Evolutionary conservation across 495 filamentous ascomycete species (phyloP), one percentile per base, ranked within the genome.

Genomic region (Aspergillus coremiiformis): DNA sequence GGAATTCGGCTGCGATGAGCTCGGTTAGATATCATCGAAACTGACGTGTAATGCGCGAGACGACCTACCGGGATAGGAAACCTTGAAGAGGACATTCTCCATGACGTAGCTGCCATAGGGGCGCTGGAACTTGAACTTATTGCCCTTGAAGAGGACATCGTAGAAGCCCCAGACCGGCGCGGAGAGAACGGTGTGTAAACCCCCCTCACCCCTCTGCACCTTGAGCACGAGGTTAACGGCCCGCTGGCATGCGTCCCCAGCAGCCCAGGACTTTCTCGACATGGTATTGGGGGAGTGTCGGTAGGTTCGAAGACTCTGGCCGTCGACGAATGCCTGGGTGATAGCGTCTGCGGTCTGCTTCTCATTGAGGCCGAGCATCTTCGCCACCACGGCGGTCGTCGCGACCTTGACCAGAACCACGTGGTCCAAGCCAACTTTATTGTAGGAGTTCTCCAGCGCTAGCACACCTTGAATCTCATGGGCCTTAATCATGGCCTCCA

Each of bases 61-160:
- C 4, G 35, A 60, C 83, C 65, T 71, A 90, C 86, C 87, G 63
- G 90, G 90, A 66, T 95, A 96, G 26, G 93, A 98, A 35, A 98
- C 94, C 79, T 98, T 98, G 81, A 98, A 98, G 43, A 98, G 86
- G 42, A 98, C 87, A 66, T 97, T 98, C 82, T 98, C 93, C 93
- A 98, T 98, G 49, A 98, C 94, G 68, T 98, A 98, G 78, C 86
- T 92, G 59, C 91, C 93, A 64, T 97, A 98, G 39, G 84, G 83
- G 44, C 93, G 83, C 75, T 98, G 93, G 80, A 96, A 97, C 67
- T 88, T 72, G 71, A 98, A 98, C 66, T 86, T 87, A 64, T 92
- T 86, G 72, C 89, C 89, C 77, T 91, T 89, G 79, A 98, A 98
- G 49, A 92, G 78, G 49, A 96, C 90, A 66, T 98, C 93, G 70